Conservation (phyloP, 225 moss, liverwort and hornwort species). For the Thuidium tamariscinum region DNA sequence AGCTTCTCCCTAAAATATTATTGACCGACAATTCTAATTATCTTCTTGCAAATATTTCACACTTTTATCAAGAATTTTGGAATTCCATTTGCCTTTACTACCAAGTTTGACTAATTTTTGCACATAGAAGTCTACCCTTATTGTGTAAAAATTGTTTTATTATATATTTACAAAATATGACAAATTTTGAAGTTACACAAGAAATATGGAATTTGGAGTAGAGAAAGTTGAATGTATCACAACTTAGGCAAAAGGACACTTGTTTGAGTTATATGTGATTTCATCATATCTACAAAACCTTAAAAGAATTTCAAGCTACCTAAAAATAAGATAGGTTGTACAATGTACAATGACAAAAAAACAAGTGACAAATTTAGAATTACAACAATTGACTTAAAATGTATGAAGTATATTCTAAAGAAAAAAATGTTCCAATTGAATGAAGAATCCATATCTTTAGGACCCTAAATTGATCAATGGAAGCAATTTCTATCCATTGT, state of each 20-base stretch:
- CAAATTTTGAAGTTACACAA: not conserved
- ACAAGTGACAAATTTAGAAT: not conserved
- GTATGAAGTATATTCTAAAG: not conserved
- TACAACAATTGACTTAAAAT: rapidly evolving
- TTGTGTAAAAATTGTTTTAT: too few species aligned
- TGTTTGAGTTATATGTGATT: not conserved
- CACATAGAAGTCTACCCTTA: rapidly evolving
- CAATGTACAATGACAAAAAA: not conserved
- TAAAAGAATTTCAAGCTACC: not conserved
- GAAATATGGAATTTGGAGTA: not conserved
- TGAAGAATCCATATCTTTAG: not conserved
- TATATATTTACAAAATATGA: not conserved
- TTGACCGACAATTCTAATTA: rapidly evolving
- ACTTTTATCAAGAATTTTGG: not conserved
- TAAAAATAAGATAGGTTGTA: not conserved
- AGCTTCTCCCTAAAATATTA: not conserved
- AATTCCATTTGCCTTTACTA: not conserved
- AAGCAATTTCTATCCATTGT: not conserved
- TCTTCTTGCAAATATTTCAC: not conserved
- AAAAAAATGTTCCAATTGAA: not conserved
- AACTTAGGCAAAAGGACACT: rapidly evolving
- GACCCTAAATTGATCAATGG: not conserved
- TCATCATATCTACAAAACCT: not conserved
- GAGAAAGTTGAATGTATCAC: rapidly evolving
- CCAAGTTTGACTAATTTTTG: rapidly evolving